phyloP scores from a whole-genome alignment of 306 rosid genomes.

The Lupinus albus region DNA sequence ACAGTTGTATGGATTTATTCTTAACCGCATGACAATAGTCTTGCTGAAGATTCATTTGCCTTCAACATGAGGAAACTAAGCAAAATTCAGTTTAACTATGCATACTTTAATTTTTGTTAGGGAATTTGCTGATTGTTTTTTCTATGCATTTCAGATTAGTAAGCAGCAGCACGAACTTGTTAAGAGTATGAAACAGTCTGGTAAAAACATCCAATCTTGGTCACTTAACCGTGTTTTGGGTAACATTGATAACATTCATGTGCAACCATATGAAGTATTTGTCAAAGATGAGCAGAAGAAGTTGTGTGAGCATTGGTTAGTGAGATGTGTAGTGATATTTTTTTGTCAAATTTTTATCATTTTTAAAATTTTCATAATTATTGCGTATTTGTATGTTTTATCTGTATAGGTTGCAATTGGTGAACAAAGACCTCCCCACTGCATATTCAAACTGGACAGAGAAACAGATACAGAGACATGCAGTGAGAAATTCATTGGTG shows the following conservation, averaged over 20 bases:
- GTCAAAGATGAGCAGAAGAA: constrained; percentile 87
- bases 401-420: constrained; percentile 73
- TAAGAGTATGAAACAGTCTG: constrained; percentile 87
- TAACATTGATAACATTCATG: constrained; percentile 62
- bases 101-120: not conserved
- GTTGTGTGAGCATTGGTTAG: constrained; percentile 90
- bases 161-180: constrained; percentile 88
- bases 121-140: constrained; percentile 42
- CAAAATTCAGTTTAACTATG: constrained; percentile 17
- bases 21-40: not conserved
- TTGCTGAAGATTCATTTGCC: constrained; percentile 15
- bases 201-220: constrained; percentile 72
- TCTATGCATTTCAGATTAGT: constrained; percentile 70
- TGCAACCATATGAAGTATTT: constrained; percentile 81
- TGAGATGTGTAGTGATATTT: constrained; percentile 30
- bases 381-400: constrained; percentile 38
- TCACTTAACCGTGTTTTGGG: constrained; percentile 90
- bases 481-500: constrained; percentile 53
- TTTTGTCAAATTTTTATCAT: constrained; percentile 14
- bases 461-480: constrained; percentile 51
- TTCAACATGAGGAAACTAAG: constrained; percentile 11
- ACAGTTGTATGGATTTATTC: constrained; percentile 13
- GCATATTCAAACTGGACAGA: constrained; percentile 68
- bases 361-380: constrained; percentile 9
- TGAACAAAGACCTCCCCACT: constrained; percentile 68